Conservation (phyloP, 306 rosid genomes). For the Ammopiptanthus mongolicus region DNA sequence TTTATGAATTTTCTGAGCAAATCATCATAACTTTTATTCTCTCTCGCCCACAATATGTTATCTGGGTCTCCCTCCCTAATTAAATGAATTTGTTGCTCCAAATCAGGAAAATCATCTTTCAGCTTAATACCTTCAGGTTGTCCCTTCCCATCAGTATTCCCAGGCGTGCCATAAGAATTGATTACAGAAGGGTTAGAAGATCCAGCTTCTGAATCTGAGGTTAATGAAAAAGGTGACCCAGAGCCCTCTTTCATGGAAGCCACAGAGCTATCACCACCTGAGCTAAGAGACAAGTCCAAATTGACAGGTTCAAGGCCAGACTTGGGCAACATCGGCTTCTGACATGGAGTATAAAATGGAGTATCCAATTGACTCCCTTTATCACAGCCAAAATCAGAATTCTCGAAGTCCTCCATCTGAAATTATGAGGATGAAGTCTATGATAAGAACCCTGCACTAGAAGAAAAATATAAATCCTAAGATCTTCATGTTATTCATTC, state of each 20-base stretch:
- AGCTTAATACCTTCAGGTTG: slow-evolving; percentile 29
- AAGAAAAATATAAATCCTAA: not conserved
- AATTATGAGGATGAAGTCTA: not conserved
- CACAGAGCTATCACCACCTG: slow-evolving; percentile 47
- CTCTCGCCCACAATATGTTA: slow-evolving; percentile 5
- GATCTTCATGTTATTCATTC: not conserved
- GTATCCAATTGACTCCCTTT: slow-evolving; percentile 27
- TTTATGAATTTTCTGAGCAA: slow-evolving; percentile 26
- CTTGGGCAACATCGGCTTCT: slow-evolving; percentile 30
- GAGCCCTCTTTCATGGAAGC: slow-evolving; percentile 42
- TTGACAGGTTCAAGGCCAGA: slow-evolving; percentile 32
- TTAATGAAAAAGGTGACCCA: slow-evolving; percentile 42
- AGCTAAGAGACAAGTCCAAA: slow-evolving; percentile 44
- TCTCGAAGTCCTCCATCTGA: slow-evolving; percentile 39
- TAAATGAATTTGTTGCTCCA: slow-evolving; percentile 30
- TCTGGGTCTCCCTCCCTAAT: slow-evolving; percentile 21
- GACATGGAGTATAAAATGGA: slow-evolving; percentile 56
- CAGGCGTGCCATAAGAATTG: slow-evolving; percentile 24
- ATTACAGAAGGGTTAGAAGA: slow-evolving; percentile 17
- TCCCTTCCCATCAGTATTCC: slow-evolving; percentile 27
- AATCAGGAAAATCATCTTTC: slow-evolving; percentile 32
- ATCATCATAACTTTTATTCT: slow-evolving; percentile 28
- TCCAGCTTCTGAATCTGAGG: slow-evolving; percentile 56
- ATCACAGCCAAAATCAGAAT: slow-evolving; percentile 33
- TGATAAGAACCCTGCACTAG: not conserved